Conservation (phyloP, 2,329 filamentous ascomycete genomes). For the Stylonectria norvegica region DNA sequence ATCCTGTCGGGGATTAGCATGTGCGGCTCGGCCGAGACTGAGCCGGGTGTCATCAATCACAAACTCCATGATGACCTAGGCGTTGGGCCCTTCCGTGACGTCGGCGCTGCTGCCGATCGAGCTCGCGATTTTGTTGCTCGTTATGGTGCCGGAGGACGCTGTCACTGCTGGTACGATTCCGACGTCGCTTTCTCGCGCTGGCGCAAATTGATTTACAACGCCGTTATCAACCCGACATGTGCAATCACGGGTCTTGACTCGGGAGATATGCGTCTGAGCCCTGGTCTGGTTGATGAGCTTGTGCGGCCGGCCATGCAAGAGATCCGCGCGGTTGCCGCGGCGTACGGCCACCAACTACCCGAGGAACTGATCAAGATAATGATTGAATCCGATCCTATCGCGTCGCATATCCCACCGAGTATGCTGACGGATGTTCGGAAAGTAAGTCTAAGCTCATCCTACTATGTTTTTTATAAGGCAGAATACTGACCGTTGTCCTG, state of each 20-base stretch:
- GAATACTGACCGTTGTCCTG: neutral
- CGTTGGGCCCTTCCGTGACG: constrained; percentile 19
- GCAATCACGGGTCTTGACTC: constrained; percentile 20
- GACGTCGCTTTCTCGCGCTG: constrained; percentile 23
- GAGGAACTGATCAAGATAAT: constrained; percentile 21
- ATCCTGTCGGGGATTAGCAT: constrained; percentile 25
- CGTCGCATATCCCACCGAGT: constrained; percentile 22
- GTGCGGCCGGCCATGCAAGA: constrained; percentile 24
- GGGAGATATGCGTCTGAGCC: constrained; percentile 24
- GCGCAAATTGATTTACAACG: constrained; percentile 25
- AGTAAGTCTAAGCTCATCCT: constrained; percentile 4
- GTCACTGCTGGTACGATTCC: constrained; percentile 17
- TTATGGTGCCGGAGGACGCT: constrained; percentile 18
- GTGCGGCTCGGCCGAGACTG: constrained; percentile 24
- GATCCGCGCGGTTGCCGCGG: constrained; percentile 18
- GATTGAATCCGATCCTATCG: constrained; percentile 21
- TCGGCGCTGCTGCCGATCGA: constrained; percentile 12
- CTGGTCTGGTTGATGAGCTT: constrained; percentile 19
- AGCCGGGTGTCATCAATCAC: constrained; percentile 19
- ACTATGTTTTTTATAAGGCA: neutral
- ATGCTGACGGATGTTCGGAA: constrained; percentile 24
- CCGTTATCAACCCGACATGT: constrained; percentile 22
- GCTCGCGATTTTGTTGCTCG: constrained; percentile 21
- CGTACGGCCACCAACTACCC: constrained; percentile 20
- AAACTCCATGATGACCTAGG: constrained; percentile 20